Conservation (phyloP, 164 flowering plant genomes). For the Brasenia schreberi region DNA sequence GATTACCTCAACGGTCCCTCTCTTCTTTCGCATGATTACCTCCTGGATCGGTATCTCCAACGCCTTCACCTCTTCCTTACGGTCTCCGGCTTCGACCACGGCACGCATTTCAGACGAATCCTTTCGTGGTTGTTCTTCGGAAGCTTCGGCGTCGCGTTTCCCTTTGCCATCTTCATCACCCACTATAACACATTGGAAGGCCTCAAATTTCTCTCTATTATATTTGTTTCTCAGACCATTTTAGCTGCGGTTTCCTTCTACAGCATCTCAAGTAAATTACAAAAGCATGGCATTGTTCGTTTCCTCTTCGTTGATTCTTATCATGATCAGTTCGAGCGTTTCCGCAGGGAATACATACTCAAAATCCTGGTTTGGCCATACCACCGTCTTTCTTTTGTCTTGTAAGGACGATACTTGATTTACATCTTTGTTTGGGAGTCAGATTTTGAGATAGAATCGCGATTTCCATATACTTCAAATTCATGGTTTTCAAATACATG, state of each 20-base stretch:
- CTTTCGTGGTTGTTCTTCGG: not conserved
- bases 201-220: conserved; percentile 45
- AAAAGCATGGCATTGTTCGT: conserved; percentile 60
- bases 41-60: too few relatives aligned
- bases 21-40: too few relatives aligned
- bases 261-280: conserved; percentile 53
- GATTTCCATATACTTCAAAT: not conserved
- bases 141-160: not conserved
- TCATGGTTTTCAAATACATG: not conserved
- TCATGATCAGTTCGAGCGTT: conserved; percentile 33
- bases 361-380: conserved; percentile 42
- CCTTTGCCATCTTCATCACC: not conserved
- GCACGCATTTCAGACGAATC: not conserved
- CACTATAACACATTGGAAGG: not conserved
- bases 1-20: too few relatives aligned
- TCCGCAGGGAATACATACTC: conserved; percentile 31
- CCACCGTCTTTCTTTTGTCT: not conserved
- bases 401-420: not conserved
- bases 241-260: conserved; percentile 61
- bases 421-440: not conserved
- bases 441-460: not conserved
- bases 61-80: too few relatives aligned
- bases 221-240: conserved; percentile 47
- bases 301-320: conserved; percentile 73
- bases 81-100: not conserved